Evolutionary conservation across 2,329 filamentous ascomycete species (phyloP), one percentile per base, ranked within the genome.

Genomic region (Fusarium mangiferae): DNA sequence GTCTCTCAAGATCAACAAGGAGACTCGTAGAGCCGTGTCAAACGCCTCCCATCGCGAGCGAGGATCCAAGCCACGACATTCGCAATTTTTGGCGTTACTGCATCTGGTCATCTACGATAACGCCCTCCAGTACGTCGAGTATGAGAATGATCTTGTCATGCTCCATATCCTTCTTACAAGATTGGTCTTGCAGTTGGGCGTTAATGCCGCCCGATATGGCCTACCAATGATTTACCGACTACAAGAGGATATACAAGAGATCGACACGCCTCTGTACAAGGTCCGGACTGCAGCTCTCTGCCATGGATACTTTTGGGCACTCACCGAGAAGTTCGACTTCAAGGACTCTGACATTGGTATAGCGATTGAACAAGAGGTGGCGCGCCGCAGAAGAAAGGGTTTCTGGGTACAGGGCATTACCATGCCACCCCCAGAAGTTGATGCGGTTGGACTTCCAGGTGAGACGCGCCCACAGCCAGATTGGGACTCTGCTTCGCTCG

Each of bases 101-200:
- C 95, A 98, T 82, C 87, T 98, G 49, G 92, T 93, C 56, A 89
- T 96, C n/a, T 98, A 97, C 81, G 96, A 98, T 80, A 94, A 93
- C 75, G 93, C 94, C 13, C 84, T 96, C 28, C 92, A 96, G 76
- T 90, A 87, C 74, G 87, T 93, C 28, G 88, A 92, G 33, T 91
- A 89, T 49, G 93, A 96, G 70, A 87, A 90, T 1, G 94, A 97
- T 76, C 88, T 97, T 36, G 84, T 94, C 35, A 83, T 97, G 20
- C 85, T 97, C 14, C 94, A 98, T 78, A 86, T 94, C 7, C 86
- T 98, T 17, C 87, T 98, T 42, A 86, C 90, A 17, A 93, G 90
- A 62, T 86, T 98, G n/a, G 89, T 94, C 14, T 87, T 90, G 66
- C 91, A 90, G 64, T 87, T 98, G 2, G 95, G 96, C 8, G 90